Evolutionary conservation across 2,329 filamentous ascomycete species (phyloP).

Genomic region (Tolypocladium inflatum): DNA sequence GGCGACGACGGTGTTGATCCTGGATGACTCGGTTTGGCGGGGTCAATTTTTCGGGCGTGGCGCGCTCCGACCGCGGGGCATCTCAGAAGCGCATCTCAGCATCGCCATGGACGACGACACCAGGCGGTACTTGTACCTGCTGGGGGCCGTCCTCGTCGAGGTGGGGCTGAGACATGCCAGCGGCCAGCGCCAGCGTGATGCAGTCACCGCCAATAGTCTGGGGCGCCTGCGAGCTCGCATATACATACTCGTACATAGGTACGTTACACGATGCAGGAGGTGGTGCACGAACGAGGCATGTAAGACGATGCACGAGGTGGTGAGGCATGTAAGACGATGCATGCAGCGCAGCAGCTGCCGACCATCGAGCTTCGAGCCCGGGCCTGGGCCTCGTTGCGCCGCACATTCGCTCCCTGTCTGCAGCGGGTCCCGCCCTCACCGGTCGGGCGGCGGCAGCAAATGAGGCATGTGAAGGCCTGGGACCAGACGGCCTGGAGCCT

Average conservation of each 20-base stretch:
- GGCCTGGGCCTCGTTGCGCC: neutral
- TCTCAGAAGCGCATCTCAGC: neutral
- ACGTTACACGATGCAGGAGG: neutral
- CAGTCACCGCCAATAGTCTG: neutral
- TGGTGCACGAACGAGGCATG: too few relatives aligned
- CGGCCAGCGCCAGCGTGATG: neutral
- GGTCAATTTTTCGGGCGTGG: neutral
- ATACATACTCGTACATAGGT: too few relatives aligned
- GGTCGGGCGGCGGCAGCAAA: neutral
- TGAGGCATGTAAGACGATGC: neutral
- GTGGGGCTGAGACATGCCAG: neutral
- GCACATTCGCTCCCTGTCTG: neutral
- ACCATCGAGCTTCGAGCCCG: neutral
- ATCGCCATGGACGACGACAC: neutral
- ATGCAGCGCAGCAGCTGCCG: neutral
- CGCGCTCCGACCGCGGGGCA: slow-evolving; percentile 2
- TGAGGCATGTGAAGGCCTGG: neutral
- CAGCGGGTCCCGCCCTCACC: neutral
- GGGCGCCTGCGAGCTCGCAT: neutral
- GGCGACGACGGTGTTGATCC: neutral
- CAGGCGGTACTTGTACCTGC: neutral
- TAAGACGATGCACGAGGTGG: neutral
- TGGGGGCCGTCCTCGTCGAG: neutral
- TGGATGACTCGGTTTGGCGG: slow-evolving; percentile 12
- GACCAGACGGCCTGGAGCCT: neutral